Evolutionary conservation across 1,139 yeast genomes (phyloP).

Genomic region (Wickerhamomyces sp.): DNA sequence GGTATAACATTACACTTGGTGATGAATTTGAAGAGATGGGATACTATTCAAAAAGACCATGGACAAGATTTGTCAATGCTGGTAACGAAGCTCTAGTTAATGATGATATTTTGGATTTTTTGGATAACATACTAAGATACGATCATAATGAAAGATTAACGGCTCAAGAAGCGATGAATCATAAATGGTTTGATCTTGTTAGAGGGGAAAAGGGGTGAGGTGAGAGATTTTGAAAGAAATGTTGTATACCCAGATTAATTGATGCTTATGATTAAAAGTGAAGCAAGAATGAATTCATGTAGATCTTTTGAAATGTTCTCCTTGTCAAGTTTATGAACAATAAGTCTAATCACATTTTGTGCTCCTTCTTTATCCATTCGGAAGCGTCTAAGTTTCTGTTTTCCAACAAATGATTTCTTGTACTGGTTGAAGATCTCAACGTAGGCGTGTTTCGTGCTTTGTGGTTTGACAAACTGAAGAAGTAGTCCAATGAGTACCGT

Average conservation of each 20-base stretch:
- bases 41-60: slow-evolving; percentile 60
- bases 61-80: slow-evolving; percentile 53
- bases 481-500: neutral
- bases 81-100: slow-evolving; percentile 49
- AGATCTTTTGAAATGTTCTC: neutral
- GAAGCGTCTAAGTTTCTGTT: neutral
- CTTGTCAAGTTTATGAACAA: neutral
- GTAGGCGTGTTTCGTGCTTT: neutral
- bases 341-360: too few relatives aligned
- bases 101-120: slow-evolving; percentile 60
- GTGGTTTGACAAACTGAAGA: neutral
- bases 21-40: slow-evolving; percentile 68
- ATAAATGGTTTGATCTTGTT: slow-evolving; percentile 38
- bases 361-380: too few relatives aligned
- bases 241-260: too few relatives aligned
- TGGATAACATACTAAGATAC: slow-evolving; percentile 60
- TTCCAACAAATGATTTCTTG: neutral
- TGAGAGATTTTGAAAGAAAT: too few relatives aligned
- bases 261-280: slow-evolving; percentile 2
- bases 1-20: slow-evolving; percentile 57
- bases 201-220: slow-evolving; percentile 18
- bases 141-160: slow-evolving; percentile 74
- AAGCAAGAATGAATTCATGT: slow-evolving; percentile 1
- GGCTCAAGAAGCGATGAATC: slow-evolving; percentile 69
- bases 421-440: slow-evolving; percentile 1